These are phyloP conservation scores for Lepiota venenata DNA, from an alignment of 768 basidiomycete genomes.

Conservation along the genomic window DNA sequence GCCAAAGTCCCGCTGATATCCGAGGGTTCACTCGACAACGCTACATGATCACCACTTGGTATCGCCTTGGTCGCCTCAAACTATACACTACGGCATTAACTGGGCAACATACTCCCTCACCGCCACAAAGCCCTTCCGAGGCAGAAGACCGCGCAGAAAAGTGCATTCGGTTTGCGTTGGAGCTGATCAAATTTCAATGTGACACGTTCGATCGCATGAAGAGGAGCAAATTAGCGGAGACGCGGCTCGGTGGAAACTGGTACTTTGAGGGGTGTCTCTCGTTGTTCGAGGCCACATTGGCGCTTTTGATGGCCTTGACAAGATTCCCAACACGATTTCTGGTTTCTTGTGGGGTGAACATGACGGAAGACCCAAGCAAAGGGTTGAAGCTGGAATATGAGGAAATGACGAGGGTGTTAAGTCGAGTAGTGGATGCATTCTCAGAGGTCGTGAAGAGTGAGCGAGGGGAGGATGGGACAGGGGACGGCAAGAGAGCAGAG, in stretches of 20 bases:
- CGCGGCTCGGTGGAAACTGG: slow-evolving; percentile 21
- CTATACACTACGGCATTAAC: slow-evolving; percentile 41
- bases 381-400: slow-evolving; percentile 6
- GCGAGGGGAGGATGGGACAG: not conserved
- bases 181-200: slow-evolving; percentile 41
- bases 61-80: slow-evolving; percentile 40
- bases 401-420: slow-evolving; percentile 4
- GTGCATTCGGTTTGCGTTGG: slow-evolving; percentile 36
- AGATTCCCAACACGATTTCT: slow-evolving; percentile 24
- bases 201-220: slow-evolving; percentile 28
- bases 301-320: slow-evolving; percentile 38
- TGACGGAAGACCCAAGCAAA: slow-evolving; percentile 1
- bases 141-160: slow-evolving; percentile 31
- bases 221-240: slow-evolving; percentile 2
- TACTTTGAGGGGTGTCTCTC: slow-evolving; percentile 42
- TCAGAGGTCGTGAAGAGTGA: slow-evolving; percentile 6
- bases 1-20: slow-evolving; percentile 25
- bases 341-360: not conserved
- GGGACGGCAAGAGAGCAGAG: slow-evolving; percentile 7
- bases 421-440: slow-evolving; percentile 3
- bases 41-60: slow-evolving; percentile 44
- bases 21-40: slow-evolving; percentile 35
- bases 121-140: slow-evolving; percentile 20
- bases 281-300: slow-evolving; percentile 45
- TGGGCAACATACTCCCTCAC: slow-evolving; percentile 22